phyloP scores from a whole-genome alignment of 345 rosid genomes.

The Orychophragmus violaceus region DNA sequence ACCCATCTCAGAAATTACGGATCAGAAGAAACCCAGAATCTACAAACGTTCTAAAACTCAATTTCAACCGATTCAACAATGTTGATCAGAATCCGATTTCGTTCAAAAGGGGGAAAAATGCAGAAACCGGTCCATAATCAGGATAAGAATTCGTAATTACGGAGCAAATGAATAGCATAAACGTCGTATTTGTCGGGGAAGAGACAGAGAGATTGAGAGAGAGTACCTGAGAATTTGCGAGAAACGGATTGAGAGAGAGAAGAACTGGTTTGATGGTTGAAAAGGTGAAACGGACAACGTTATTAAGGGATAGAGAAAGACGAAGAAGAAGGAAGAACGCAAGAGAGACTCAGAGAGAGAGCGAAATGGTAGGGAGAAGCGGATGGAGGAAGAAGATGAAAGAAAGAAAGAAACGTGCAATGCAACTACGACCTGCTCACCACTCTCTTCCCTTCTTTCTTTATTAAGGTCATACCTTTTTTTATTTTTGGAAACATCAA shows the following conservation, averaged over 20 bases:
- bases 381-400: background rate
- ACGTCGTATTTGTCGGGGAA: no score
- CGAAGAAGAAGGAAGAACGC: background rate
- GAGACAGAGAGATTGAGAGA: background rate
- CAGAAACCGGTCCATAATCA: background rate
- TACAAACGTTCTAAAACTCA: background rate
- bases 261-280: slow-evolving; percentile 9
- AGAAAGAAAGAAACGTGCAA: slow-evolving; percentile 26
- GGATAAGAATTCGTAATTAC: background rate
- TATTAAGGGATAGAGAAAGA: slow-evolving; percentile 12
- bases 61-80: background rate
- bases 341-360: slow-evolving; percentile 10
- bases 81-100: background rate
- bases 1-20: background rate
- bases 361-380: slow-evolving; percentile 14
- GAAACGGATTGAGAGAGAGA: background rate
- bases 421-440: slow-evolving; percentile 24
- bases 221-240: slow-evolving; percentile 21
- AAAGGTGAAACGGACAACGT: background rate
- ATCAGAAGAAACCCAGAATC: slow-evolving; percentile 5
- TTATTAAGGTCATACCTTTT: background rate
- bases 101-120: background rate
- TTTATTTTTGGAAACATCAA: no score
- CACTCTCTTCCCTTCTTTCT: background rate
- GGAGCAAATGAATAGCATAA: background rate